Evolutionary conservation across 2,329 filamentous ascomycete genomes (phyloP).

Genomic region (Xylariales sp.): DNA sequence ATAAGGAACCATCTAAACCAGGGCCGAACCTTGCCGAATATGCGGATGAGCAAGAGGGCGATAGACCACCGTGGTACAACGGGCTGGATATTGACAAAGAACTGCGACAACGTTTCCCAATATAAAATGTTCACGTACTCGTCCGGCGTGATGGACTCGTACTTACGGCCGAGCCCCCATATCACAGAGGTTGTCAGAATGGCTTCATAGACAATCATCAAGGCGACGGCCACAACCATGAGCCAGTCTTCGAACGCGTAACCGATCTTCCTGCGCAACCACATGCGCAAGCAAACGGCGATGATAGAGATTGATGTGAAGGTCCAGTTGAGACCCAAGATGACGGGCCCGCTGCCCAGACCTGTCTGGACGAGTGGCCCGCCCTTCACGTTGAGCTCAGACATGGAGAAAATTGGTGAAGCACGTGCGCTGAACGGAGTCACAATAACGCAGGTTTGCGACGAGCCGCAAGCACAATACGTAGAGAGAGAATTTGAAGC

Average conservation of each 20-base stretch:
- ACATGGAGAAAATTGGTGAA: too few relatives aligned
- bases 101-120: background rate
- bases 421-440: too few relatives aligned
- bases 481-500: too few relatives aligned
- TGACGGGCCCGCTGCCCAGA: background rate
- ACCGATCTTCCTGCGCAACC: background rate
- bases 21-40: background rate
- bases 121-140: background rate
- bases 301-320: background rate
- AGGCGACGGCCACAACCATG: background rate
- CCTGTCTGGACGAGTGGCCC: background rate
- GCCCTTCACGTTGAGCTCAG: too few relatives aligned
- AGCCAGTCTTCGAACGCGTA: constrained; percentile 7
- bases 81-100: background rate
- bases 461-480: too few relatives aligned
- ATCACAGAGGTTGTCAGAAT: background rate
- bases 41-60: constrained; percentile 4
- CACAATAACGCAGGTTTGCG: too few relatives aligned
- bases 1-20: constrained; percentile 9
- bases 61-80: background rate
- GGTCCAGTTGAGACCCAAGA: background rate
- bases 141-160: background rate
- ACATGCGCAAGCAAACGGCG: background rate
- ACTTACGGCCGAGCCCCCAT: background rate
- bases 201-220: constrained; percentile 5